A percentile compares a stretch with the other conserved stretches of the same genome.
Evolutionary conservation across 1,139 yeast genomes (phyloP).

Genomic region (Suhomyces wounanorum): DNA sequence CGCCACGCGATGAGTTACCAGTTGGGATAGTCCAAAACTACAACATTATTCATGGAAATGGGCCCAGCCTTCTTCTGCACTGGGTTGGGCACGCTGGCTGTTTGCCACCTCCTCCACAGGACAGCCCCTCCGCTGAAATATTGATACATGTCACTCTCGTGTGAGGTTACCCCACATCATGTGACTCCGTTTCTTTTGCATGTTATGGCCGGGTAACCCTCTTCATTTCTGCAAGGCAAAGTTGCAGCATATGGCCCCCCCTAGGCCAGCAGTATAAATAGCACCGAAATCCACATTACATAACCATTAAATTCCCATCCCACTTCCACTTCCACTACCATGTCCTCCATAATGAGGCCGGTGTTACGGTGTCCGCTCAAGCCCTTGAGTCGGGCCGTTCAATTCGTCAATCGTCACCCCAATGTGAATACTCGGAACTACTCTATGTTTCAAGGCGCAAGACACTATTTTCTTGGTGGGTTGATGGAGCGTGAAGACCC

Average conservation of each 20-base stretch:
- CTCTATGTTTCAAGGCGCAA: constrained; percentile 27
- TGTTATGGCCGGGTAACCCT: background rate
- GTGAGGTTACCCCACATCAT: background rate
- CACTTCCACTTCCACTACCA: background rate
- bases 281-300: background rate
- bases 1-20: background rate
- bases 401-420: background rate
- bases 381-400: background rate
- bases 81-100: background rate
- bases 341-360: background rate
- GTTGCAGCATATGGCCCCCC: background rate
- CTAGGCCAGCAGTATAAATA: background rate
- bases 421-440: background rate
- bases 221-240: background rate
- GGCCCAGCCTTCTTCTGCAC: no score
- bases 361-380: background rate
- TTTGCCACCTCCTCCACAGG: background rate
- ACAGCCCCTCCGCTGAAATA: background rate
- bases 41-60: no score
- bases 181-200: background rate
- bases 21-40: background rate
- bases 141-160: background rate
- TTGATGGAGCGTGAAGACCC: constrained; percentile 18
- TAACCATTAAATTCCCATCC: background rate
- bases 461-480: constrained; percentile 31